These are phyloP conservation scores for Dryas integrifolia DNA, from an alignment of 331 rosid species.

Conservation along the genomic window DNA sequence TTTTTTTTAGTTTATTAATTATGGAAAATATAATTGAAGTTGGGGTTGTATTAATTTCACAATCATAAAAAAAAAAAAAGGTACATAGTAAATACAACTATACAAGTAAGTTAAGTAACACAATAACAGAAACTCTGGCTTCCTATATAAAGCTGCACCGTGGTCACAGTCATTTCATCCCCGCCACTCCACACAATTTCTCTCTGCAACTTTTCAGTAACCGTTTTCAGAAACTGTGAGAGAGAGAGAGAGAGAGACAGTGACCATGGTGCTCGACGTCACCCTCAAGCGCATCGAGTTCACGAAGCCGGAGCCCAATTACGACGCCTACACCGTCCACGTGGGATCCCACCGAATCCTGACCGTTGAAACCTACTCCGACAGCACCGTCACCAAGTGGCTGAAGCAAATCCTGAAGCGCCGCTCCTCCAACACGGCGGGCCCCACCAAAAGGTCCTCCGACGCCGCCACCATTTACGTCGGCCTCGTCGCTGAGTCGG, in stretches of 20 bases:
- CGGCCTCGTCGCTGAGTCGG: conserved; percentile 17
- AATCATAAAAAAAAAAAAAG: too few species aligned
- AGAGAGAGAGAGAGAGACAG: neutral
- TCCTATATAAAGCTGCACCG: too few species aligned
- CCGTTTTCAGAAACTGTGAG: neutral
- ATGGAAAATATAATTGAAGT: too few species aligned
- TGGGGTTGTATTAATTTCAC: too few species aligned
- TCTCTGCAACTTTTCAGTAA: neutral
- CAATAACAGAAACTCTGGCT: too few species aligned
- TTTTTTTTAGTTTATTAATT: too few species aligned
- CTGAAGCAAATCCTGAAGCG: conserved; percentile 14
- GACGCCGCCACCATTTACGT: conserved; percentile 2
- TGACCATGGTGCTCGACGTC: conserved; percentile 17
- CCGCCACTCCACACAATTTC: neutral
- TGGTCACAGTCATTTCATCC: too few species aligned
- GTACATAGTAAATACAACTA: too few species aligned
- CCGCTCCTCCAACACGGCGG: neutral
- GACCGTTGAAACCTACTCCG: conserved; percentile 11
- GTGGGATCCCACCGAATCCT: conserved; percentile 32
- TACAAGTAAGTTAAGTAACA: too few species aligned
- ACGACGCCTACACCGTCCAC: conserved; percentile 22
- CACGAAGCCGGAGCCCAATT: too few species aligned
- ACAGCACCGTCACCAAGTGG: conserved; percentile 11
- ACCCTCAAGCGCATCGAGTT: neutral
- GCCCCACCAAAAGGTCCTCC: neutral